A percentile compares a stretch with the other conserved stretches of the same genome.
These are phyloP conservation scores for Fraxinus baroniana DNA, from an alignment of 305 asterid genomes.

Conservation along the genomic window DNA sequence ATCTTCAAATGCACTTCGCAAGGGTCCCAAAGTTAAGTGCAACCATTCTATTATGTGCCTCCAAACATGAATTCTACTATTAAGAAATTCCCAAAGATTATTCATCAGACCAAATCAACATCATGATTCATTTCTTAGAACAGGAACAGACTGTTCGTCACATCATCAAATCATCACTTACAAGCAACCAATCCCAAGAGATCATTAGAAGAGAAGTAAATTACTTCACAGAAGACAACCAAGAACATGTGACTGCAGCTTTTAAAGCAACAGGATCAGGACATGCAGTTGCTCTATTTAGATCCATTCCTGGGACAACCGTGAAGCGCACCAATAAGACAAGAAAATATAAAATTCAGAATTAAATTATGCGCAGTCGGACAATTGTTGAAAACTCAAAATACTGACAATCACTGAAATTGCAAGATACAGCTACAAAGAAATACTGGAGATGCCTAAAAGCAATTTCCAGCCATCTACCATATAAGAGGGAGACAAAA, in stretches of 20 bases:
- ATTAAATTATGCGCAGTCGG: background rate
- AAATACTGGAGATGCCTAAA: background rate
- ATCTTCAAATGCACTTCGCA: background rate
- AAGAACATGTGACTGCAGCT: background rate
- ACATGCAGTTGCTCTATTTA: background rate
- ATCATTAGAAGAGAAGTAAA: background rate
- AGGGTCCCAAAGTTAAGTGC: background rate
- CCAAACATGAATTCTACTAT: background rate
- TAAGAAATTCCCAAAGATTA: background rate
- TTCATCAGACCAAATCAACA: background rate
- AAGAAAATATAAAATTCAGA: background rate
- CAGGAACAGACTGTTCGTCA: background rate
- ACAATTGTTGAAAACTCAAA: conserved; percentile 1
- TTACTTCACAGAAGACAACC: background rate
- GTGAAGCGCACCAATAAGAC: background rate
- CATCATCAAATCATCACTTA: background rate
- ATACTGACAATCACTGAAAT: conserved; percentile 5
- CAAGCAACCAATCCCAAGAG: background rate
- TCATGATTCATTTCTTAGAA: background rate
- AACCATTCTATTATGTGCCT: background rate
- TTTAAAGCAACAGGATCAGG: background rate
- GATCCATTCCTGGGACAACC: background rate
- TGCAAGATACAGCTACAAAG: background rate
- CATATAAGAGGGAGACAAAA: conserved; percentile 6
- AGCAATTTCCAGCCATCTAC: conserved; percentile 10